Base-by-base conservation (phyloP, 345 rosid species). In the Mangifera indica region DNA sequence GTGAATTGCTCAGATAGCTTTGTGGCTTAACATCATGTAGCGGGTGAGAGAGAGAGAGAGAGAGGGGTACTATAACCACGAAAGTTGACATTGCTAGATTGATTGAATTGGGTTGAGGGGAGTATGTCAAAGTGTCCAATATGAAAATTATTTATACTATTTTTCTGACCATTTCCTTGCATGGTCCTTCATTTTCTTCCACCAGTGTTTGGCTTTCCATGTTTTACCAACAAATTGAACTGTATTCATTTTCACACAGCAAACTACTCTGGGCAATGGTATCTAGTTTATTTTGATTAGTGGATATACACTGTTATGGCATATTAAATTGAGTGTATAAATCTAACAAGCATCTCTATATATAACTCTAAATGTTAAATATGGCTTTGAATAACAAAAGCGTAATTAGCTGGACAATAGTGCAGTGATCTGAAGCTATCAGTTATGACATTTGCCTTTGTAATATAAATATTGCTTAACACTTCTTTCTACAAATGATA, bases 1-100 rank as follows among this genome's bases (percentile, higher is more conserved):
- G 2, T 49, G 4, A 17, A 32, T 65, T 70, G 60, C 78, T 42
- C 55, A 24, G 26, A 37, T 58, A 56, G 63, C 42, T 57, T 45
- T n/a, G 12, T 67, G 37, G 26, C 32, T 3, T 2, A 63, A 44
- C 18, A 18, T 21, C 2, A 7, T 42, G 12, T 37, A 42, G 20
- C 29, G 17, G 22, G 34, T 60, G 17, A 60, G 45, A 7, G 63
- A 60, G 42, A 17, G 22, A 60, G 20, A 18, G 17, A 11, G 18
- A 48, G 15, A 14, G 7, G 14, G 18, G 42, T 7, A 37, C 0
- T 5, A 37, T 37, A 49, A 49, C 5, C 53, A 49, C 15, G 15
- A 18, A 49, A 18, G 18, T 12, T 46, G 17, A 12, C 3, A 46
- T 13, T 46, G 51, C 51, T 0, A 46, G 51, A 46, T 49, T 49